Evolutionary conservation across 164 flowering plant species (phyloP), one percentile per base, ranked within the genome.

Genomic region (Macadamia tetraphylla): DNA sequence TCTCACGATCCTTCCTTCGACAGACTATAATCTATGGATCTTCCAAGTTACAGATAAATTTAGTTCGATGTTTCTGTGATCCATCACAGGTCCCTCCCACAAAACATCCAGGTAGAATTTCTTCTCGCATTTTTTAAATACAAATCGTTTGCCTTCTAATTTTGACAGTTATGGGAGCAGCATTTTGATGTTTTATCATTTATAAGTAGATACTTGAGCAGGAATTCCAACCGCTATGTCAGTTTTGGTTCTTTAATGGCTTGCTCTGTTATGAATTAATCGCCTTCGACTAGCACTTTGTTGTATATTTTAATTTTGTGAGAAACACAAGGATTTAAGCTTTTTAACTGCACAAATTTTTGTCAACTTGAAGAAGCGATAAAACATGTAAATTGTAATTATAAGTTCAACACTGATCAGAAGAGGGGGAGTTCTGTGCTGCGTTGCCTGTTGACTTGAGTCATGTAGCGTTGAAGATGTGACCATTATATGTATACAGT

Each of bases 81-180:
- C 52, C 13, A 11, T 51, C 78, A 31, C 65, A 31, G 57, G 52
- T 59, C 56, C 55, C 70, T 64, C 44, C 73, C 40, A 29, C 70
- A 49, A 75, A 73, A 66, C 68, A 62, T 69, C 71, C 80, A 67
- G 82, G 79, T 75, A 60, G 35, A 31, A 48, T 52, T 56, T 42
- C 35, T 15, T 15, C 11, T 0, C 30, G 12, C 6, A 29, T 59
- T 44, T 59, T 42, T 43, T 23, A 6, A 43, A 44, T 58, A 58
- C 53, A 17, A 58, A 5, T 35, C 43, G 3, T 9, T 3, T 29
- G 58, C 58, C 49, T 58, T 71, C 29, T 31, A 56, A 12, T 51
- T 9, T 48, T 30, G 14, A 3, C 2, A 29, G 40, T 35, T 35
- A 35, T 35, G 40, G 40, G 40, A 35, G 3, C 3, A 35, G 40